Evolutionary conservation across 352 stramenopile genomes (phyloP).

Genomic region (Phytopythium chamaehyphon): DNA sequence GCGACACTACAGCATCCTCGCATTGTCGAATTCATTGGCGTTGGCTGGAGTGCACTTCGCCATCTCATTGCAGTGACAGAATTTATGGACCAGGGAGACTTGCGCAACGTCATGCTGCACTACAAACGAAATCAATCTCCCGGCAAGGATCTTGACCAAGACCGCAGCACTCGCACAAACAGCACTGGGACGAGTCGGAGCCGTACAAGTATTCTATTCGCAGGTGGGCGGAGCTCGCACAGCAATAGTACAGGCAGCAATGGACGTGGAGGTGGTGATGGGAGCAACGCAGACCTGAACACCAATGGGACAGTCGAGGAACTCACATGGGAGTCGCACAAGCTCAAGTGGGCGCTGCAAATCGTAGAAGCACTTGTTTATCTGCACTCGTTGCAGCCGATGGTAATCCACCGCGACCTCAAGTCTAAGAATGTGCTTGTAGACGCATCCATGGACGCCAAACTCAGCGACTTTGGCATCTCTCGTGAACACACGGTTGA

Average conservation of each 20-base stretch:
- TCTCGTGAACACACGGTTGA: conserved; percentile 33
- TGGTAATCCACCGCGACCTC: conserved; percentile 73
- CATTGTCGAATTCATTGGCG: conserved; percentile 65
- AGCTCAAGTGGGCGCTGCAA: conserved; percentile 6
- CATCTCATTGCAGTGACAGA: conserved; percentile 57
- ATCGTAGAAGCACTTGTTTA: conserved; percentile 45
- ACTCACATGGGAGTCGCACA: conserved; percentile 6
- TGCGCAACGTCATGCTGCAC: conserved; percentile 49
- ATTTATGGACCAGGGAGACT: conserved; percentile 62
- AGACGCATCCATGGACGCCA: conserved; percentile 36
- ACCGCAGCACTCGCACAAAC: conserved; percentile 1
- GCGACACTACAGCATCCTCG: conserved; percentile 43
- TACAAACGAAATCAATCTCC: conserved; percentile 27
- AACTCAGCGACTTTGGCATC: conserved; percentile 70
- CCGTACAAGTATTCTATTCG: conserved; percentile 6
- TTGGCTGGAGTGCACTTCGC: conserved; percentile 43
- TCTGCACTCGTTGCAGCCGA: conserved; percentile 29
- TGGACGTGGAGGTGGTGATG: background rate
- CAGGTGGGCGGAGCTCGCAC: conserved; percentile 1
- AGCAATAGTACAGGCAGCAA: background rate
- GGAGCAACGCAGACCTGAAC: background rate
- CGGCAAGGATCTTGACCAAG: conserved; percentile 27
- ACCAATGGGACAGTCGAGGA: background rate
- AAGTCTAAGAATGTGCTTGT: conserved; percentile 77
- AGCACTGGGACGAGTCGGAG: background rate